phyloP scores from a whole-genome alignment of 2,329 filamentous ascomycete species.

The Ophiostoma sp. region DNA sequence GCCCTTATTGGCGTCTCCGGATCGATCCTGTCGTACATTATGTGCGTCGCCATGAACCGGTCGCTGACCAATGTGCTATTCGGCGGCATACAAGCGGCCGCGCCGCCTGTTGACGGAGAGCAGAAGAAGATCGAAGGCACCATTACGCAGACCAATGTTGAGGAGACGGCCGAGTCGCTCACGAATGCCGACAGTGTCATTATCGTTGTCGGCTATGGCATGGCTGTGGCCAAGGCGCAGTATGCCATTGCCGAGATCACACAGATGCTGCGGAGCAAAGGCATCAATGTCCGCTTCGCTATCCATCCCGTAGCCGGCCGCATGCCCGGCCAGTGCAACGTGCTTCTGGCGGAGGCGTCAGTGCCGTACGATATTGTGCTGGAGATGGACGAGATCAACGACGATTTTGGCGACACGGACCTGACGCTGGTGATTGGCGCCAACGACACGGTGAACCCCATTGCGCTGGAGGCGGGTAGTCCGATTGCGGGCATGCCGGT shows the following conservation, averaged over 20 bases:
- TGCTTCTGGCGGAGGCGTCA: conserved; percentile 78
- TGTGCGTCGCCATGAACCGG: conserved; percentile 87
- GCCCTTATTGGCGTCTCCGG: conserved; percentile 84
- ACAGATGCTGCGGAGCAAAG: conserved; percentile 63
- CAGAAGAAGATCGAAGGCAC: conserved; percentile 75
- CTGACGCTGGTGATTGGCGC: conserved; percentile 84
- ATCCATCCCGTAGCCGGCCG: conserved; percentile 86
- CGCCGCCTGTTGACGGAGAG: conserved; percentile 54
- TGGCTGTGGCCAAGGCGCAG: conserved; percentile 91
- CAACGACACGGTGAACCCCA: conserved; percentile 89
- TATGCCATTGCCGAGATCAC: conserved; percentile 85
- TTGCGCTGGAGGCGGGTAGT: conserved; percentile 75
- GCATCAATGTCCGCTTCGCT: conserved; percentile 78
- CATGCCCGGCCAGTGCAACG: conserved; percentile 92
- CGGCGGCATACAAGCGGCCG: conserved; percentile 56
- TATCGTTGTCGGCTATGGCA: conserved; percentile 86
- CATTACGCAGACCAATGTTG: conserved; percentile 70
- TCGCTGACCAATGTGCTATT: conserved; percentile 86
- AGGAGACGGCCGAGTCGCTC: conserved; percentile 73
- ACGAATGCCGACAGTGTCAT: conserved; percentile 77
- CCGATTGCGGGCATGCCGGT: conserved; percentile 91
- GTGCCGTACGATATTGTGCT: conserved; percentile 89
- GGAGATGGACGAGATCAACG: conserved; percentile 96
- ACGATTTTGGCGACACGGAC: conserved; percentile 81
- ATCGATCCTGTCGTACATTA: conserved; percentile 81